Evolutionary conservation across 164 flowering plant genomes (phyloP), one percentile per base, ranked within the genome.

Genomic region (Vitis cinerea): DNA sequence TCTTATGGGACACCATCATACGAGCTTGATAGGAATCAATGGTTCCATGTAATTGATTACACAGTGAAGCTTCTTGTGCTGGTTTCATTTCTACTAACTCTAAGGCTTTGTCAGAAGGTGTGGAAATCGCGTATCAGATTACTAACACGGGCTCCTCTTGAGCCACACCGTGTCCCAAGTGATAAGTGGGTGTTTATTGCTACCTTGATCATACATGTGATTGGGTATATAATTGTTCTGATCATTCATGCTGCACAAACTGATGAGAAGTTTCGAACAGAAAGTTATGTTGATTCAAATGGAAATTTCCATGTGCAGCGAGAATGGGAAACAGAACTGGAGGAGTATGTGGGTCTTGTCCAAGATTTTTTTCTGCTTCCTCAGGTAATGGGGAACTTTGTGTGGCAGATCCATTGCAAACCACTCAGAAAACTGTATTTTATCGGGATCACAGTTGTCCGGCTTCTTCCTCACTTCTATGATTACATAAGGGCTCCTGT

Each of bases 281-380:
- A 71, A 27, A 65, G 11, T 12, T 80, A 68, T 67, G 19, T 80
- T 1, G 87, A 81, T 71, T 62, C 77, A 16, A 65, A 64, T 1
- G 83, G 85, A 23, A 80, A 79, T 65, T 66, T 78, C 9, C 80
- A 61, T 58, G 65, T 67, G 9, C 31, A 75, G 16, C 70, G 62
- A n/a, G 82, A 76, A 62, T 90, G 97, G 98, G 86, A 84, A 77
- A 82, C 81, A 10, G 75, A 85, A 71, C 81, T 92, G 7, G 87
- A 88, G 73, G 97, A 92, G 83, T 92, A 94, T 74, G 71, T 86
- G 13, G 98, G 98, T 68, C 88, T 92, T 27, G 83, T 87, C 66
- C 94, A 94, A 75, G 97, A 92, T 67, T 86, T 94, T 59, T 94
- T 88, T 81, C 75, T 94, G 67, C 88, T 94, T 66, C 97, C 98